These are phyloP conservation scores for Lasiodiplodia theobromae DNA, from an alignment of 2,329 filamentous ascomycete genomes.

Conservation along the genomic window DNA sequence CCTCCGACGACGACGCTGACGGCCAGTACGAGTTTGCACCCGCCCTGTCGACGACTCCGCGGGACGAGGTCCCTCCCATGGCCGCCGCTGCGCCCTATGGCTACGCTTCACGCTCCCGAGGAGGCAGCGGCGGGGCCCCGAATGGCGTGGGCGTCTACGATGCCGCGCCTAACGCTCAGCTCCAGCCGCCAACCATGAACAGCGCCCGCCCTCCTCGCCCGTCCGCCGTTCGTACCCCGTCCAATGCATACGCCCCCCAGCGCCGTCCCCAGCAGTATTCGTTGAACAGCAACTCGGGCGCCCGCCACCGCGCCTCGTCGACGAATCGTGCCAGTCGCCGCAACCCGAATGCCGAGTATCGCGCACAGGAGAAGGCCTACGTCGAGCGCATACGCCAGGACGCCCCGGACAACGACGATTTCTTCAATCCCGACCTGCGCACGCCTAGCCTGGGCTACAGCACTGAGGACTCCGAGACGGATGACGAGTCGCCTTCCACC, in stretches of 20 bases:
- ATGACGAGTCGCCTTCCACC: slow-evolving; percentile 88
- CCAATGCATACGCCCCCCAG: slow-evolving; percentile 58
- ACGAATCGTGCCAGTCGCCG: slow-evolving; percentile 58
- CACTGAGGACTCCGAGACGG: slow-evolving; percentile 77
- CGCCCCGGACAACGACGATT: slow-evolving; percentile 66
- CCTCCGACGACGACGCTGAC: slow-evolving; percentile 44
- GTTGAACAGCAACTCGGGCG: slow-evolving; percentile 50
- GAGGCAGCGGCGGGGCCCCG: slow-evolving; percentile 34
- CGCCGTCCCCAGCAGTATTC: slow-evolving; percentile 57
- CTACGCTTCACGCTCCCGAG: slow-evolving; percentile 40
- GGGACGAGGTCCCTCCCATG: slow-evolving; percentile 46
- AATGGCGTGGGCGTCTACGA: slow-evolving; percentile 38
- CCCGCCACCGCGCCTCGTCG: slow-evolving; percentile 63
- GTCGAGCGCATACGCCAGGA: slow-evolving; percentile 90
- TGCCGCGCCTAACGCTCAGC: slow-evolving; percentile 35
- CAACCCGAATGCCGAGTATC: slow-evolving; percentile 75
- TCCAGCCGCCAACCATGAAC: slow-evolving; percentile 37
- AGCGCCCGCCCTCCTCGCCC: slow-evolving; percentile 45
- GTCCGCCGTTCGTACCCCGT: slow-evolving; percentile 54
- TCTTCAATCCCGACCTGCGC: slow-evolving; percentile 73
- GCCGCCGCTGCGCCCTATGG: slow-evolving; percentile 36
- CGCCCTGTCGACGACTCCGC: slow-evolving; percentile 41
- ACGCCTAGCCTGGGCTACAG: slow-evolving; percentile 71
- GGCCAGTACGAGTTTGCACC: slow-evolving; percentile 49
- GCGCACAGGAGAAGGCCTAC: slow-evolving; percentile 92